Base-by-base conservation (phyloP, 1,284 basidiomycete genomes). In the Pyrrhoderma noxium region DNA sequence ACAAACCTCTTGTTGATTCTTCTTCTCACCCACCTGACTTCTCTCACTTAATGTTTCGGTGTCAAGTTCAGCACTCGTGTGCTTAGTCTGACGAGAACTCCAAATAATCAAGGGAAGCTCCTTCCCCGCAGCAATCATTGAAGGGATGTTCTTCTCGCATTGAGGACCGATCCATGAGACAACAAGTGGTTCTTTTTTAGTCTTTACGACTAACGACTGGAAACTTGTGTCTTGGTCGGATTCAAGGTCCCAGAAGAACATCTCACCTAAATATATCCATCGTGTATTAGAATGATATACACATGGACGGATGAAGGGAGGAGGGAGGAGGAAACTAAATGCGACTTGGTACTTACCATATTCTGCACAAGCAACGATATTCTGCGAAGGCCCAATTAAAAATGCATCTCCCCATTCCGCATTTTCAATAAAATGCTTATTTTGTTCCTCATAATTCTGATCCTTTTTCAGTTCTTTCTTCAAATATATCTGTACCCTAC, bases 281-380 rank as follows among this genome's bases (percentile, higher is more conserved):
- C 8, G 21, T 8, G 18, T n/a, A 22, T 35, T 31, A 18, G 8
- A 8, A 21, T 40, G 16, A 5, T 18, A 18, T 7, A 18, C n/a
- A n/a, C n/a, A n/a, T n/a, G n/a, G n/a, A n/a, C n/a, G n/a, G n/a
- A n/a, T n/a, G n/a, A 22, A 37, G 1, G n/a, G n/a, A n/a, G n/a
- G n/a, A n/a, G n/a, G n/a, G n/a, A n/a, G n/a, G n/a, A n/a, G n/a
- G n/a, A n/a, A n/a, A n/a, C n/a, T n/a, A n/a, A n/a, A n/a, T n/a
- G n/a, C n/a, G n/a, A n/a, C n/a, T n/a, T n/a, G n/a, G n/a, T n/a
- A 27, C 52, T 40, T 31, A 54, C 52, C 52, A 36, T 50, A 35
- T 27, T 27, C 23, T 14, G 37, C 47, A 23, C 52, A 54, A 8
- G 47, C 47, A 27, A 54, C 43, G 35, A 50, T 22, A 8, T 31